Evolutionary conservation across 352 stramenopile species (phyloP).

Genomic region (Aphanomyces euteiches): DNA sequence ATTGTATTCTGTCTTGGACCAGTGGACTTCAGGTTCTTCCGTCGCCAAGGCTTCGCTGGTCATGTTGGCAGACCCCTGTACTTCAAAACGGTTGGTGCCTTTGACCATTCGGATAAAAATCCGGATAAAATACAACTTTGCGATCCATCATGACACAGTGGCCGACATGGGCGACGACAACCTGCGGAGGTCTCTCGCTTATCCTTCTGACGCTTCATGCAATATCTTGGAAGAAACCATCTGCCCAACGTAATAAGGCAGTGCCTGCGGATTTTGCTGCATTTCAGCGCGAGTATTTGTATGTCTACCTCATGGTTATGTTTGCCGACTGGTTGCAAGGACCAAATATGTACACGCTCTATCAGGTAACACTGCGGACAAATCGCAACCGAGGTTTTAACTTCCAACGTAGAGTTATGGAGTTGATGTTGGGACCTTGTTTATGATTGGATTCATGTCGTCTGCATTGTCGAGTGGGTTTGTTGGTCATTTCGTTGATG

Average conservation of each 20-base stretch:
- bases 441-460: constrained; percentile 95
- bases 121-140: constrained; percentile 30
- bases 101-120: constrained; percentile 19
- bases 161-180: constrained; percentile 52
- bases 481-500: constrained; percentile 91
- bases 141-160: constrained; percentile 32
- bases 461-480: constrained; percentile 92
- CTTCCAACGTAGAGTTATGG: constrained; percentile 66
- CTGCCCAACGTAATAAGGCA: background rate
- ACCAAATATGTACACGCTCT: constrained; percentile 95
- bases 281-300: constrained; percentile 91
- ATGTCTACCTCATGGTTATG: constrained; percentile 94
- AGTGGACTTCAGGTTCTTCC: constrained; percentile 31
- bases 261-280: constrained; percentile 33
- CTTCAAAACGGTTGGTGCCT: constrained; percentile 29
- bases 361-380: constrained; percentile 47
- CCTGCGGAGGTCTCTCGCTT: constrained; percentile 39
- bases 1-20: constrained; percentile 32
- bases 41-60: background rate
- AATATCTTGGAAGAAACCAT: constrained; percentile 21
- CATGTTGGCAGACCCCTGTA: background rate
- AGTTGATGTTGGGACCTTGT: constrained; percentile 91
- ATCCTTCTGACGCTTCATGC: constrained; percentile 41
- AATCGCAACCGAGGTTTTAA: background rate
- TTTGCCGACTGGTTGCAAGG: constrained; percentile 97